These are phyloP conservation scores for Leccinum solheimii DNA, from an alignment of 1,284 basidiomycete genomes.

Conservation along the genomic window DNA sequence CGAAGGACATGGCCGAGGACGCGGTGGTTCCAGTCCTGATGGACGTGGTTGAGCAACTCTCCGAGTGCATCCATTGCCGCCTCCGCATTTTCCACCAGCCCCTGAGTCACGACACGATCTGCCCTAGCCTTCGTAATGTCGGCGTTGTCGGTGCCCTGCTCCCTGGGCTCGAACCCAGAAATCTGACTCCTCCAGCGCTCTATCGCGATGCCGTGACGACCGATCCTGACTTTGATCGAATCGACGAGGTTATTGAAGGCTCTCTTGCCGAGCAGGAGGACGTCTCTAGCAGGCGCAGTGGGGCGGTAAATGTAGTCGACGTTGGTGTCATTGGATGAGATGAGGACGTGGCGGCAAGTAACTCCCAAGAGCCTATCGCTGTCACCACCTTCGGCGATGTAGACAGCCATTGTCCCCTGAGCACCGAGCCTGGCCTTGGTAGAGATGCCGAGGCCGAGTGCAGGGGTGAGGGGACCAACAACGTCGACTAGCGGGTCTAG, in stretches of 20 bases:
- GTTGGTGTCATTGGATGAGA: neutral
- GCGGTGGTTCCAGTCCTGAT: neutral
- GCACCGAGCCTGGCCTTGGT: neutral
- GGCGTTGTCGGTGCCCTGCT: neutral
- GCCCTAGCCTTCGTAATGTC: neutral
- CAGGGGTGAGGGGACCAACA: neutral
- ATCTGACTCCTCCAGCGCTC: neutral
- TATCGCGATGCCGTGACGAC: neutral
- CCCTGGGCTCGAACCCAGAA: neutral
- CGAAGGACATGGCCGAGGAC: neutral
- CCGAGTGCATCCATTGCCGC: no score
- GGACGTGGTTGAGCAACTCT: neutral
- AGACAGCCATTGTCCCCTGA: neutral
- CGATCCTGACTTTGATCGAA: neutral
- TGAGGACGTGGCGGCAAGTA: neutral
- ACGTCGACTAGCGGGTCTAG: neutral
- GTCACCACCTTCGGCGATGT: neutral
- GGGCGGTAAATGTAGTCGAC: neutral
- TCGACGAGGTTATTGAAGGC: neutral
- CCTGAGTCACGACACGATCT: neutral
- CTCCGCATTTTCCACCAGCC: neutral
- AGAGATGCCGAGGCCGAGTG: neutral
- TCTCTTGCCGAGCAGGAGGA: neutral
- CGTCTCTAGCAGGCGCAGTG: neutral
- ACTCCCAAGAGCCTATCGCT: neutral